A percentile compares a stretch with the other conserved stretches of the same genome.
Evolutionary conservation across 139 green algal species (phyloP).

Genomic region (Chlamydomonas incerta): DNA sequence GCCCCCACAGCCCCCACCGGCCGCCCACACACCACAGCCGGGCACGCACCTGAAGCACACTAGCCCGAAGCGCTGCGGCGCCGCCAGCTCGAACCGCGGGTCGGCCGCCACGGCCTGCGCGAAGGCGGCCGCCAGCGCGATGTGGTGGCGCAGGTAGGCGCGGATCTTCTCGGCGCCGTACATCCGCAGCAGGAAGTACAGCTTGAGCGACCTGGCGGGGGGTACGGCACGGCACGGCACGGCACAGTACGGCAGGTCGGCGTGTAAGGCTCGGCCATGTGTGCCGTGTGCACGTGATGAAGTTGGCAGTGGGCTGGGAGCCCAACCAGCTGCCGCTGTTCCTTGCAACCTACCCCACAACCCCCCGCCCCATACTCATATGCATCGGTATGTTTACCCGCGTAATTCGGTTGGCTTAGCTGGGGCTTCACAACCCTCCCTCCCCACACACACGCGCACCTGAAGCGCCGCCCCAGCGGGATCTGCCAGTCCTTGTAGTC

Average conservation of each 20-base stretch:
- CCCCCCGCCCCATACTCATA: no score
- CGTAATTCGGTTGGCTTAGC: no score
- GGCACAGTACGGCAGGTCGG: not conserved
- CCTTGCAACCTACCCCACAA: no score
- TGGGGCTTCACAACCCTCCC: no score
- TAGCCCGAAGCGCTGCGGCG: conserved; percentile 70
- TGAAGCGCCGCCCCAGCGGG: conserved; percentile 78
- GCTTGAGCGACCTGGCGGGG: conserved; percentile 79
- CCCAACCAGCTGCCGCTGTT: no score
- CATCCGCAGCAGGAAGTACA: conserved; percentile 89
- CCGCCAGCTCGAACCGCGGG: conserved; percentile 66
- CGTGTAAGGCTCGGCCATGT: no score
- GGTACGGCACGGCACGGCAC: not conserved
- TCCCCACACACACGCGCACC: conserved; percentile 21
- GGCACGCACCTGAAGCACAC: conserved; percentile 73
- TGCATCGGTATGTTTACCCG: no score
- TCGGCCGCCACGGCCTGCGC: conserved; percentile 53
- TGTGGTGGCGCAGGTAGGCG: conserved; percentile 74
- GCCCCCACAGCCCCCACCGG: no score
- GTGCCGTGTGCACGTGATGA: no score
- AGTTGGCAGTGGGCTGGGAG: no score
- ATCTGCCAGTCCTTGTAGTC: conserved; percentile 89
- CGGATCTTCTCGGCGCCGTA: conserved; percentile 77
- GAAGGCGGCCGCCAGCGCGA: conserved; percentile 66
- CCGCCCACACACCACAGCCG: no score